Base-by-base conservation (phyloP, 73 alveolate species). In the Blepharisma stoltei region DNA sequence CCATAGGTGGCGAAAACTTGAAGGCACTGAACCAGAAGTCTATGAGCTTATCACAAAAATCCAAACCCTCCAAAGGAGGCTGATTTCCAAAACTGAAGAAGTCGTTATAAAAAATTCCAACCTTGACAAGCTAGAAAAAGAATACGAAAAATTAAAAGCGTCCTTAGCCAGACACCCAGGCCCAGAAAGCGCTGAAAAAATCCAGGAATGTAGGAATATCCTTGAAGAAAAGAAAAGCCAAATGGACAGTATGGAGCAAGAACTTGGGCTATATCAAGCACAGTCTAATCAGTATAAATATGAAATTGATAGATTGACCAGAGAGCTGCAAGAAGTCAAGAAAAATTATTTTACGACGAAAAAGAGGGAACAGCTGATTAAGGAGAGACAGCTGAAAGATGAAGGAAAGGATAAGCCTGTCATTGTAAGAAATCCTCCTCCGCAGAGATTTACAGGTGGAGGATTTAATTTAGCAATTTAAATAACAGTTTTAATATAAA, bases 11-110 rank as follows among this genome's bases (percentile, higher is more conserved):
- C 90, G 99, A 82, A 94, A 94, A 77, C 89, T 94, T 37, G 99
- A 94, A 83, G 99, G 98, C 6, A 94, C 97, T n/a, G 98, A 94
- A 76, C 97, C 99, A 27, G 99, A 94, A 77, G 90, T 92, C 66
- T 94, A 92, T 87, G 99, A 94, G 71, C 88, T 94, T 86, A 93
- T 92, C 81, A 91, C 96, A 70, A 94, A 94, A 86, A 94, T 94
- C 54, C 89, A 92, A 69, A 88, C 95, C 49, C 91, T 94, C 21
- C 90, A 94, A 76, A 94, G 94, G 90, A 83, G 99, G 86, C 86
- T 94, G 9, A 94, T 94, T 65, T 73, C 83, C 77, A 94, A 94
- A 87, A 94, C 97, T 55, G 98, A 94, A 80, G 99, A 94, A 73
- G 92, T 87, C 50, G 90, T 94, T 11, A 93, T 86, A 81, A 94